Evolutionary conservation across 208 protist species (phyloP).

Genomic region (Leishmania tarentolae): DNA sequence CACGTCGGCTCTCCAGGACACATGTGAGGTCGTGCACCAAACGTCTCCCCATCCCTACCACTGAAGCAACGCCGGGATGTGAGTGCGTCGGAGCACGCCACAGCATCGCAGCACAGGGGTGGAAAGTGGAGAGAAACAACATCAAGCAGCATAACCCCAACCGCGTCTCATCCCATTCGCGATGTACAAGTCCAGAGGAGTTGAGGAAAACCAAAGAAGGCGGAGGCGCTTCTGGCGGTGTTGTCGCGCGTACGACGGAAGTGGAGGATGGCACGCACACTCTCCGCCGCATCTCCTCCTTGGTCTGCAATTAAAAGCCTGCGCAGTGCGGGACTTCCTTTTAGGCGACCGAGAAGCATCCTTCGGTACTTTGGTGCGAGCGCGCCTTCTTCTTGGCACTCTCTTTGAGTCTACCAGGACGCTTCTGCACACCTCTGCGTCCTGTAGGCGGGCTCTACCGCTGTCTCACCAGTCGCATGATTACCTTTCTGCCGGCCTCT

Average conservation of each 20-base stretch:
- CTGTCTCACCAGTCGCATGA: background rate
- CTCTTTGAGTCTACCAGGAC: background rate
- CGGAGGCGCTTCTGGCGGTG: background rate
- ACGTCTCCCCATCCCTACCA: background rate
- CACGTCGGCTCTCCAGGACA: background rate
- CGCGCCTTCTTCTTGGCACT: background rate
- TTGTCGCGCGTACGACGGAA: background rate
- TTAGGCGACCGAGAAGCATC: background rate
- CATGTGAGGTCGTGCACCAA: background rate
- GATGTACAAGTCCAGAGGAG: background rate
- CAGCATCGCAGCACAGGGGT: background rate
- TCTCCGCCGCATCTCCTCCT: background rate
- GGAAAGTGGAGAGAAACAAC: background rate
- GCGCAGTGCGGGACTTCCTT: background rate
- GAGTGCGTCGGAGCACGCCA: background rate
- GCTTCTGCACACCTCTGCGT: background rate
- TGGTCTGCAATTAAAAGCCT: background rate
- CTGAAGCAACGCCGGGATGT: background rate
- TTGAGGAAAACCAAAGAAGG: background rate
- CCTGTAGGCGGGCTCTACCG: background rate
- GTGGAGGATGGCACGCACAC: background rate
- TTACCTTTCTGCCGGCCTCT: background rate
- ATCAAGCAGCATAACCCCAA: background rate
- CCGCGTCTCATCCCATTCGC: background rate
- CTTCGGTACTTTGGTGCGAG: background rate